These are phyloP conservation scores for Coemansia sp. DNA, from an alignment of 192 early-diverging fungal genomes.

Conservation along the genomic window DNA sequence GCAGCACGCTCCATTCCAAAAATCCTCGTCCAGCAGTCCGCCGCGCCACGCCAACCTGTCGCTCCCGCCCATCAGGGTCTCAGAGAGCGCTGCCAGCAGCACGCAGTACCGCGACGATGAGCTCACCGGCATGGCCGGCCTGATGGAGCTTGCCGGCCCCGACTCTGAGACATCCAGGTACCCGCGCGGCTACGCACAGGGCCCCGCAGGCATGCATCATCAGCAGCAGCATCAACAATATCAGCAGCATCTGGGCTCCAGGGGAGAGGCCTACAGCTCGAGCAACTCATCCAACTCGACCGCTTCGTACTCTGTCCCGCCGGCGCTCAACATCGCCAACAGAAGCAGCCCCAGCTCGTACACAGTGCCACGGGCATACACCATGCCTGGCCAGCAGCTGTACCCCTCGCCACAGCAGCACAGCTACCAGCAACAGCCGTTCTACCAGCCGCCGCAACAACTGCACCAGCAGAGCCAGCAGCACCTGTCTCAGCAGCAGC, in stretches of 20 bases:
- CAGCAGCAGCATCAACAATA: background rate
- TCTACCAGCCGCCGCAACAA: background rate
- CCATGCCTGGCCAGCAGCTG: slow-evolving; percentile 11
- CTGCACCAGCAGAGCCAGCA: slow-evolving; percentile 17
- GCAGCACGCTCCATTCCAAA: slow-evolving; percentile 13
- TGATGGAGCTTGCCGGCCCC: slow-evolving; percentile 53
- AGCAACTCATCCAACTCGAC: slow-evolving; percentile 43
- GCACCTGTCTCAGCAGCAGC: slow-evolving; percentile 14
- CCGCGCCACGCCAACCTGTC: slow-evolving; percentile 27
- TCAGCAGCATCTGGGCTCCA: slow-evolving; percentile 10
- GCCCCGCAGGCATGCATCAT: slow-evolving; percentile 1
- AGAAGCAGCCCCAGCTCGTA: slow-evolving; percentile 11
- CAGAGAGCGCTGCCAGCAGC: slow-evolving; percentile 1
- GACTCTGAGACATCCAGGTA: slow-evolving; percentile 22
- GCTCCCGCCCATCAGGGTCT: slow-evolving; percentile 35
- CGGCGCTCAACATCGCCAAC: slow-evolving; percentile 19
- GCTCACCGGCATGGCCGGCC: slow-evolving; percentile 51
- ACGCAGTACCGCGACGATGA: slow-evolving; percentile 50
- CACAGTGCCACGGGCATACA: slow-evolving; percentile 1
- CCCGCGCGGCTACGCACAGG: slow-evolving; percentile 6
- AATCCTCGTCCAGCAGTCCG: slow-evolving; percentile 21
- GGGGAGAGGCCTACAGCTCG: slow-evolving; percentile 30
- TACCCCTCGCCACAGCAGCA: slow-evolving; percentile 1
- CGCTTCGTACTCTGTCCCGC: slow-evolving; percentile 30
- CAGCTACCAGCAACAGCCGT: slow-evolving; percentile 1